phyloP scores from a whole-genome alignment of 441 rosid species.

The Pelargonium cotyledonis region DNA sequence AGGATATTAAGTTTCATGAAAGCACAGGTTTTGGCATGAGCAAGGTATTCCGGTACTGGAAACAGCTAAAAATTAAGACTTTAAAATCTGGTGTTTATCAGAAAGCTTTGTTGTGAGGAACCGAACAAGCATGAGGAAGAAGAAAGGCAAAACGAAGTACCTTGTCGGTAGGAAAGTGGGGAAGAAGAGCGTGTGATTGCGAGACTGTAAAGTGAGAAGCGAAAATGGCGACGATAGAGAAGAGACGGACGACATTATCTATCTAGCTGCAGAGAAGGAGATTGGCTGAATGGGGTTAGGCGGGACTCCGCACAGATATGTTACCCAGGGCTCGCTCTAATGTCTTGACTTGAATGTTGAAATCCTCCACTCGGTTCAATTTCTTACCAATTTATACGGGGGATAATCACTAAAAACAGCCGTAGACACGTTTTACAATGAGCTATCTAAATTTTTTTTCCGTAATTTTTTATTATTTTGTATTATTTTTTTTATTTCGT shows the following conservation, averaged over 20 bases:
- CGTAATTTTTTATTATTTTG: no score
- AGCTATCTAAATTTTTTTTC: no score
- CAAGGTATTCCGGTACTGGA: not conserved
- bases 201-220: not conserved
- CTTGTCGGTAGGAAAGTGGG: not conserved
- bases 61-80: not conserved
- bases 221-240: conserved; percentile 2
- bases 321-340: no score
- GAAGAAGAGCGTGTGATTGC: not conserved
- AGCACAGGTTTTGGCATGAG: not conserved
- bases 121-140: not conserved
- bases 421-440: no score
- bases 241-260: not conserved
- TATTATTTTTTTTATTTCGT: no score
- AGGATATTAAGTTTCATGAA: not conserved
- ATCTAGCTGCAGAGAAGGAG: not conserved
- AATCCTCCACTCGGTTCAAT: no score
- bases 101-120: not conserved
- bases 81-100: not conserved
- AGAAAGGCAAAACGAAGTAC: not conserved
- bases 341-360: no score
- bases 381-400: no score
- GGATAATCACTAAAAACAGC: no score
- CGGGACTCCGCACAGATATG: no score
- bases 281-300: no score